Base-by-base conservation (phyloP, 306 rosid genomes). In the Begonia loranthoides region DNA sequence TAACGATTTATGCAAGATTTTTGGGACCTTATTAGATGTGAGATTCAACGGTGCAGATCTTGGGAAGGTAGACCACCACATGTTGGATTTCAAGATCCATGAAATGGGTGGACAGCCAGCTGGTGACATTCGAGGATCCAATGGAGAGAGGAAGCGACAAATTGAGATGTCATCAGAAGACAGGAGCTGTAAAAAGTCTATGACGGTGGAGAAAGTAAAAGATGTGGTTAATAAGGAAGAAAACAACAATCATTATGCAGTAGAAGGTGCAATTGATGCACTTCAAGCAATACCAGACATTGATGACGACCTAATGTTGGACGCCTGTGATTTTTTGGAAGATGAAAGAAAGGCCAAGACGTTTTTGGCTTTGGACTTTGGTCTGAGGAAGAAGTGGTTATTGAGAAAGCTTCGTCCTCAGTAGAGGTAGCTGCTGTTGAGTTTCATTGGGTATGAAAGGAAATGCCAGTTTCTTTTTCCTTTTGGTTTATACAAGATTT, bases 291-390 rank as follows among this genome's bases (percentile, higher is more conserved):
- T 80, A 57, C 81, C 86, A 0, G 86, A 75, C 55, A 66, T 84
- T 39, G 89, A 80, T 51, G 86, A 84, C 10, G 89, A 80, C 61
- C 75, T 84, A 2, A 64, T 73, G 60, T 73, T 84, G 63, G 89
- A 80, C 66, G 89, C 94, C 10, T 80, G 85, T 56, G 94, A 84
- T 56, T 69, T 80, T 38, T 69, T 84, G 49, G 86, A 84, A 62
- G 86, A 84, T 51, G 94, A 78, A 61, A 77, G 47, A 57, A 84
- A 75, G 53, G 81, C 83, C 0, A 78, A 75, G 69, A 78, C 77
- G 15, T 76, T 84, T 67, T 54, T 80, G 80, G 87, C 87, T 2
- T 64, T 78, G 69, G 73, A 80, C 55, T 51, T 38, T 34, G 43
- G 76, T 9, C 57, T 80, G 62, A 62, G 94, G 34, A 80, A 71